These are phyloP conservation scores for Zygnema circumcarinatum DNA, from an alignment of 139 green algal species.

Conservation along the genomic window DNA sequence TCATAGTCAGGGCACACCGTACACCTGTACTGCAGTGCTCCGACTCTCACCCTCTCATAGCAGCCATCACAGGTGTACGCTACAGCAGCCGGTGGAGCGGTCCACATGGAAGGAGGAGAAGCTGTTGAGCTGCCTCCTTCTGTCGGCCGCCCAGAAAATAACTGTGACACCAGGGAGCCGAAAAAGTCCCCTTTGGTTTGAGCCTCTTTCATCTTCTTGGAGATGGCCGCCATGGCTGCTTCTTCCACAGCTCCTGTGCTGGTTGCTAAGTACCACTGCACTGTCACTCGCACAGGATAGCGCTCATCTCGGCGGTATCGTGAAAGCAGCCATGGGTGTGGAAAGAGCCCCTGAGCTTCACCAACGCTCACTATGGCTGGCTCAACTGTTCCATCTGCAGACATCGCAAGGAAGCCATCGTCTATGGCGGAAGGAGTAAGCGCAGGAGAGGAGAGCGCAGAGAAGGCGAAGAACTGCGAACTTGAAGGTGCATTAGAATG, in stretches of 20 bases:
- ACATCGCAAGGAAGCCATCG: not conserved
- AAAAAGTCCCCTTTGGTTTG: not conserved
- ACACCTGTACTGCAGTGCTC: not conserved
- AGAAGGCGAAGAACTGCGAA: not conserved
- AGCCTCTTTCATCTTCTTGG: not conserved
- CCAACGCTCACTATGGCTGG: constrained; percentile 11
- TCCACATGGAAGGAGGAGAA: not conserved
- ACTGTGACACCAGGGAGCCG: not conserved
- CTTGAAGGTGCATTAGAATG: not conserved
- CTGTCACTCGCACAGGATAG: constrained; percentile 6
- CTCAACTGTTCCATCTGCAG: not conserved
- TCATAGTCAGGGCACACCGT: constrained; percentile 18
- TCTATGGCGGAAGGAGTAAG: not conserved
- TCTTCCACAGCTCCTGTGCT: not conserved
- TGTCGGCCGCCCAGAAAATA: not conserved
- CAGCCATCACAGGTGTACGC: not conserved
- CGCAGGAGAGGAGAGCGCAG: not conserved
- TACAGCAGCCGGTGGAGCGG: not conserved
- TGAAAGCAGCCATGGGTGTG: not conserved
- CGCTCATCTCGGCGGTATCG: not conserved
- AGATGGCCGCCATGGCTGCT: not conserved
- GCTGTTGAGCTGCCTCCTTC: not conserved
- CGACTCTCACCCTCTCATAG: not conserved
- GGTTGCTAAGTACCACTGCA: constrained; percentile 4
- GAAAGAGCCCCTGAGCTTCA: not conserved